A percentile compares a stretch with the other conserved stretches of the same genome.
phyloP scores from a whole-genome alignment of 495 filamentous ascomycete genomes.

The Sabuloglossum arenarium region DNA sequence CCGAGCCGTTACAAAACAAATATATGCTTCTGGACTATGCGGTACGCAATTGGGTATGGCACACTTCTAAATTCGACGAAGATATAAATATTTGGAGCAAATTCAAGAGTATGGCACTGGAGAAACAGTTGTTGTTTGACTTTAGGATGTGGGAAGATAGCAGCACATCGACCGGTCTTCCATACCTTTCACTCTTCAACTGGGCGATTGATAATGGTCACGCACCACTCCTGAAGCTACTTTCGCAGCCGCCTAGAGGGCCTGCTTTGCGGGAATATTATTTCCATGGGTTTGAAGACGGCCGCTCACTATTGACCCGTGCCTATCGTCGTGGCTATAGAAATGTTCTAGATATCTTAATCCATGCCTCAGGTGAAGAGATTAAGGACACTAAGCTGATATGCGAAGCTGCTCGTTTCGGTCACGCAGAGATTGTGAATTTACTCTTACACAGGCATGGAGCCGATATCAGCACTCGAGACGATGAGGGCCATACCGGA shows the following conservation, averaged over 20 bases:
- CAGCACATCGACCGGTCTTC: not conserved
- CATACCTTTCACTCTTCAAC: not conserved
- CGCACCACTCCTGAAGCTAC: not conserved
- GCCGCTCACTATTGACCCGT: too few species aligned
- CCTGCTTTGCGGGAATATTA: not conserved
- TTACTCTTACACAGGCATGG: too few species aligned
- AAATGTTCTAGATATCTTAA: too few species aligned
- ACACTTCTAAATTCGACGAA: not conserved
- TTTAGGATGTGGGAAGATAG: not conserved
- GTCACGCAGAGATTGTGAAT: too few species aligned
- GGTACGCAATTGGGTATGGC: not conserved
- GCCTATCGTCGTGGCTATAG: too few species aligned
- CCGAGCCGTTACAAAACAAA: not conserved
- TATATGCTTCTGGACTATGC: constrained; percentile 2
- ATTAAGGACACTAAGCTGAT: too few species aligned
- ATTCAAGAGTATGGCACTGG: not conserved
- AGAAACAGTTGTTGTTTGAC: not conserved
- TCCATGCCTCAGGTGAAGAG: too few species aligned
- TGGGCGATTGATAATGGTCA: not conserved
- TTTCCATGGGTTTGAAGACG: too few species aligned
- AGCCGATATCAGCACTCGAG: too few species aligned
- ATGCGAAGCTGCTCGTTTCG: too few species aligned
- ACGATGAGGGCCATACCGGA: too few species aligned
- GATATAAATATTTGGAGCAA: not conserved
- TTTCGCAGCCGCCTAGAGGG: not conserved